Percentiles rank a stretch among this genome's conserved stretches.
Conservation (phyloP, 2,329 filamentous ascomycete genomes). For the Microsporum ferrugineum region DNA sequence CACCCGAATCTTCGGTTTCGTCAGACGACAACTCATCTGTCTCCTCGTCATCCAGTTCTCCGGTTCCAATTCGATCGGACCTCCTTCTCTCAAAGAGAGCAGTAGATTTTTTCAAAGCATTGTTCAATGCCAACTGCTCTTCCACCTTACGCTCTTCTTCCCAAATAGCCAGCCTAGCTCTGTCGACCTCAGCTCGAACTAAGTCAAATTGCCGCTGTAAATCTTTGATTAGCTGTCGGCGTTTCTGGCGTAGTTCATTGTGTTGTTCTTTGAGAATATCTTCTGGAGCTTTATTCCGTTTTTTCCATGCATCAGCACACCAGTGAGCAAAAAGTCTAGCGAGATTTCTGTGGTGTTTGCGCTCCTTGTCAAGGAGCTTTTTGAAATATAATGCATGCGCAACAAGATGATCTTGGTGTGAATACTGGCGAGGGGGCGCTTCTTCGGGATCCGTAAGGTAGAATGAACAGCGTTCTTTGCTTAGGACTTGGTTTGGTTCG, state of each 20-base stretch:
- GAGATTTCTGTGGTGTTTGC: conserved; percentile 59
- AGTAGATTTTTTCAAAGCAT: conserved; percentile 42
- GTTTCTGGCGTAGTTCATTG: conserved; percentile 54
- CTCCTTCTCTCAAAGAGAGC: conserved; percentile 38
- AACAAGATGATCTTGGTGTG: conserved; percentile 75
- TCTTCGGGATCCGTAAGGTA: conserved; percentile 63
- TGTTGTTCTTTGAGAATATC: conserved; percentile 70
- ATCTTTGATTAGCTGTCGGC: conserved; percentile 59
- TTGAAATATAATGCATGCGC: conserved; percentile 71
- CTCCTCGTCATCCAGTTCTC: conserved; percentile 55
- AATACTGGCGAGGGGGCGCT: conserved; percentile 67
- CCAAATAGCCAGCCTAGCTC: conserved; percentile 45
- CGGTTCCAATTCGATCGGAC: conserved; percentile 32
- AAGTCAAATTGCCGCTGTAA: conserved; percentile 51
- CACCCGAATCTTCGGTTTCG: conserved; percentile 52
- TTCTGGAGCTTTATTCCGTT: conserved; percentile 43
- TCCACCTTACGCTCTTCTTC: conserved; percentile 44
- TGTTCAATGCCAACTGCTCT: conserved; percentile 44
- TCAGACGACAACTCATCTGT: conserved; percentile 50
- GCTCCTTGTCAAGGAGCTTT: conserved; percentile 67
- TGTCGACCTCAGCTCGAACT: conserved; percentile 47
- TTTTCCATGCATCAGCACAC: conserved; percentile 34
- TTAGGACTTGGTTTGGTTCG: conserved; percentile 63
- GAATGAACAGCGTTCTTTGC: conserved; percentile 55
- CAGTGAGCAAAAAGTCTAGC: conserved; percentile 64